Percentiles rank a stretch among this genome's conserved stretches.
phyloP scores from a whole-genome alignment of 768 basidiomycete species.

The Mycena galericulata region DNA sequence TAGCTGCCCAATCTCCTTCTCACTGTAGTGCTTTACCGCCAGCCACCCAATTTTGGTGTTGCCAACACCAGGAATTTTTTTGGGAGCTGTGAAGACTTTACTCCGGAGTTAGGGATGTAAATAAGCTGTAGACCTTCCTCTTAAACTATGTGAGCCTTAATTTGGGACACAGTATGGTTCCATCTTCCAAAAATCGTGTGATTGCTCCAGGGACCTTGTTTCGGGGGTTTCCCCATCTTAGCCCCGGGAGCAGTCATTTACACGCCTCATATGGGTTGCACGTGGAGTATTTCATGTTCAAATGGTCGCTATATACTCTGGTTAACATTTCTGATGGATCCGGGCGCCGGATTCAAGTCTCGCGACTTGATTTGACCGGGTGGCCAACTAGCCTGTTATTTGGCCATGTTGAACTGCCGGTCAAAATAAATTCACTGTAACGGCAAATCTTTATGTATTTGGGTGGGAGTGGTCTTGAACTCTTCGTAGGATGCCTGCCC shows the following conservation, averaged over 20 bases:
- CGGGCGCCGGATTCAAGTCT: too few relatives aligned
- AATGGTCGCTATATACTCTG: too few relatives aligned
- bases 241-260: background rate
- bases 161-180: background rate
- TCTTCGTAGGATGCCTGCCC: background rate
- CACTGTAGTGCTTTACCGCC: background rate
- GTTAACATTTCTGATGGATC: too few relatives aligned
- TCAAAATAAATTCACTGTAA: background rate
- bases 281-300: background rate
- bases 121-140: background rate
- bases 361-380: too few relatives aligned
- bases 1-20: background rate
- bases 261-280: background rate
- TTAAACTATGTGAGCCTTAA: background rate
- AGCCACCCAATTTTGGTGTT: background rate
- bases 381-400: conserved; percentile 1
- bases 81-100: background rate
- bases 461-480: background rate
- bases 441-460: background rate
- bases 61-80: background rate
- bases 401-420: background rate
- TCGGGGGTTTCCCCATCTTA: background rate
- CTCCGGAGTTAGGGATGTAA: background rate
- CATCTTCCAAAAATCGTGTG: background rate
- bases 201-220: background rate